Conservation (phyloP, 805 yeast genomes). For the Saccharomycopsis malanga region DNA sequence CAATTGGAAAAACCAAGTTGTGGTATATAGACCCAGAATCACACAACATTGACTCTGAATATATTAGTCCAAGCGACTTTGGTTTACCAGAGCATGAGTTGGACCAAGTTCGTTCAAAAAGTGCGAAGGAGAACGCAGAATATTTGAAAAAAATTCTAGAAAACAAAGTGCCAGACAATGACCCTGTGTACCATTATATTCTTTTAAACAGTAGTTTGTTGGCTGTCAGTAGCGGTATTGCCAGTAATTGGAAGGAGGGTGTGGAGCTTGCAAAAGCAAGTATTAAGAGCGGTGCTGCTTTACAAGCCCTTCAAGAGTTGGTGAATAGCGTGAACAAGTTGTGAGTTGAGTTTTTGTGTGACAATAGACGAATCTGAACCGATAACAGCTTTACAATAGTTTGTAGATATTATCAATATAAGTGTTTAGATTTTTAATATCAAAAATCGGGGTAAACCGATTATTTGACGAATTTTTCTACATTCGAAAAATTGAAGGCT, state of each 20-base stretch:
- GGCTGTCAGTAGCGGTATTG: slow-evolving; percentile 67
- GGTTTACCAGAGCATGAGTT: slow-evolving; percentile 71
- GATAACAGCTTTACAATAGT: too few relatives aligned
- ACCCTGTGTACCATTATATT: slow-evolving; percentile 83
- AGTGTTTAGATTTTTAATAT: too few relatives aligned
- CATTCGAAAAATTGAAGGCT: too few relatives aligned
- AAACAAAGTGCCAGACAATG: slow-evolving; percentile 41
- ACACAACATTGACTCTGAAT: slow-evolving; percentile 37
- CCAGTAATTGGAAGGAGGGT: slow-evolving; percentile 69
- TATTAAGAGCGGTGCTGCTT: slow-evolving; percentile 63
- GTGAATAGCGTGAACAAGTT: neutral
- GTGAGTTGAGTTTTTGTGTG: neutral
- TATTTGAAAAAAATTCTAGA: slow-evolving; percentile 38
- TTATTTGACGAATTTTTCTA: too few relatives aligned
- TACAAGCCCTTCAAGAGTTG: slow-evolving; percentile 40
- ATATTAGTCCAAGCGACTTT: slow-evolving; percentile 67
- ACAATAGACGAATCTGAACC: too few relatives aligned
- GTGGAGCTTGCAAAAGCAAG: slow-evolving; percentile 64
- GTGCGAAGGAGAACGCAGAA: slow-evolving; percentile 79
- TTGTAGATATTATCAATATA: too few relatives aligned
- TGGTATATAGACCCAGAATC: slow-evolving; percentile 58
- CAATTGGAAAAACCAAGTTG: slow-evolving; percentile 70
- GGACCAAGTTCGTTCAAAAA: slow-evolving; percentile 66
- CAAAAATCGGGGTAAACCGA: too few relatives aligned
- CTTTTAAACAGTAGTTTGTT: slow-evolving; percentile 82